phyloP scores from a whole-genome alignment of 2,329 filamentous ascomycete genomes.

The Trichoderma breve region DNA sequence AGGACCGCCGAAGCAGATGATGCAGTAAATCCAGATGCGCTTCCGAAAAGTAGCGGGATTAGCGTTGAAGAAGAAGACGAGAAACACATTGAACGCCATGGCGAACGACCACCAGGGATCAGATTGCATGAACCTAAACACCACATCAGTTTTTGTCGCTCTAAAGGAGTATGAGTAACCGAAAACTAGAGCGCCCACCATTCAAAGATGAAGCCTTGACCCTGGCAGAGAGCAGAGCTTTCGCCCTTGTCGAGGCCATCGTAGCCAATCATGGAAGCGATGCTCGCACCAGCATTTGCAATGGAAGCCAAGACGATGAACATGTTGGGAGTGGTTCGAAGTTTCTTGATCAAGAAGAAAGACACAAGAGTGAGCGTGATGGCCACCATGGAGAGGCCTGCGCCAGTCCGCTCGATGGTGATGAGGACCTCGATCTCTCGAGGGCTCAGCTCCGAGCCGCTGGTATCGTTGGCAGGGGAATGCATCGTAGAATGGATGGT shows the following conservation, averaged over 20 bases:
- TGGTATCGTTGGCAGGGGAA: conserved; percentile 13
- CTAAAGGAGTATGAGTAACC: neutral
- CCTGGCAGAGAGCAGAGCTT: conserved; percentile 58
- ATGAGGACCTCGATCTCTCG: conserved; percentile 46
- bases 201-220: conserved; percentile 61
- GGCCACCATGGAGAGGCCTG: conserved; percentile 52
- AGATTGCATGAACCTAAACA: conserved; percentile 68
- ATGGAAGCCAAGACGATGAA: conserved; percentile 41
- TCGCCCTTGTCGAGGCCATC: conserved; percentile 57
- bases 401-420: conserved; percentile 52
- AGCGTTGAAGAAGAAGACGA: conserved; percentile 60
- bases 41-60: conserved; percentile 63
- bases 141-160: neutral
- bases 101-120: conserved; percentile 75
- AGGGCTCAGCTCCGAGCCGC: conserved; percentile 30
- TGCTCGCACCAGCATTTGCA: conserved; percentile 52
- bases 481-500: neutral
- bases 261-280: conserved; percentile 69
- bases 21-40: conserved; percentile 67
- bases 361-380: conserved; percentile 50
- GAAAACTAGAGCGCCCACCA: conserved; percentile 50
- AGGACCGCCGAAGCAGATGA: conserved; percentile 68
- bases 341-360: conserved; percentile 48
- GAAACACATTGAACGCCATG: conserved; percentile 79
- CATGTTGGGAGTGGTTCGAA: conserved; percentile 57